These are phyloP conservation scores for Fusarium coicis DNA, from an alignment of 2,329 filamentous ascomycete genomes.

Conservation along the genomic window DNA sequence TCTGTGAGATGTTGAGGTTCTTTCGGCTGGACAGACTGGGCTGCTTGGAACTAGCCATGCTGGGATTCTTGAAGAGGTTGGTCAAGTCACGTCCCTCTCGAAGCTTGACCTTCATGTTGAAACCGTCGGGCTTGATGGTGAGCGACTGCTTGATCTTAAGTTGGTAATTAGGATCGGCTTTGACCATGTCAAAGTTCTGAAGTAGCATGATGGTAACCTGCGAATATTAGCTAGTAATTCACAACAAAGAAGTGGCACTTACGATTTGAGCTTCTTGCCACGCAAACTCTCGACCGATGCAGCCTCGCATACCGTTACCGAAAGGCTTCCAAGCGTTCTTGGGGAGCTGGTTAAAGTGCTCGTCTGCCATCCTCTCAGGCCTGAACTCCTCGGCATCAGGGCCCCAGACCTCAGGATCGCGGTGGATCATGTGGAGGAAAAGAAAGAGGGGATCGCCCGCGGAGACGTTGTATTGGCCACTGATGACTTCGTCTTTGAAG, in stretches of 20 bases:
- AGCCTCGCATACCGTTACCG: slow-evolving; percentile 1
- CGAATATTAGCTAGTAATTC: accelerated
- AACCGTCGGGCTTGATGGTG: not conserved
- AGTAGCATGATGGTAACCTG: slow-evolving; percentile 5
- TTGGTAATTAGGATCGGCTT: slow-evolving; percentile 1
- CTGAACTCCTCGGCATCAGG: slow-evolving; percentile 1
- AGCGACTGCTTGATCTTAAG: slow-evolving; percentile 4
- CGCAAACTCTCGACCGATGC: not conserved
- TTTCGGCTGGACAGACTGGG: not conserved
- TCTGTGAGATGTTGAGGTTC: not conserved
- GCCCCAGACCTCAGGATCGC: slow-evolving; percentile 5
- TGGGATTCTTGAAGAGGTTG: not conserved
- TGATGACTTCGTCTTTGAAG: not conserved
- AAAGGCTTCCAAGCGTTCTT: slow-evolving; percentile 23
- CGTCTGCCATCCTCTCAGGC: slow-evolving; percentile 6
- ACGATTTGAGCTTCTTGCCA: slow-evolving; percentile 15
- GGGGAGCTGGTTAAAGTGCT: not conserved
- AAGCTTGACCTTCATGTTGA: slow-evolving; percentile 8
- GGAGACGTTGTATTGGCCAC: not conserved
- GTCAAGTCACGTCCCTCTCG: not conserved
- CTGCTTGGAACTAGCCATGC: not conserved
- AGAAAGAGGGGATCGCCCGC: not conserved
- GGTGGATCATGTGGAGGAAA: not conserved
- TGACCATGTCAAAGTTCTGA: not conserved
- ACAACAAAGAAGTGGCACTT: accelerated